Evolutionary conservation across 768 basidiomycete genomes (phyloP).

Genomic region (Clathrus columnatus): DNA sequence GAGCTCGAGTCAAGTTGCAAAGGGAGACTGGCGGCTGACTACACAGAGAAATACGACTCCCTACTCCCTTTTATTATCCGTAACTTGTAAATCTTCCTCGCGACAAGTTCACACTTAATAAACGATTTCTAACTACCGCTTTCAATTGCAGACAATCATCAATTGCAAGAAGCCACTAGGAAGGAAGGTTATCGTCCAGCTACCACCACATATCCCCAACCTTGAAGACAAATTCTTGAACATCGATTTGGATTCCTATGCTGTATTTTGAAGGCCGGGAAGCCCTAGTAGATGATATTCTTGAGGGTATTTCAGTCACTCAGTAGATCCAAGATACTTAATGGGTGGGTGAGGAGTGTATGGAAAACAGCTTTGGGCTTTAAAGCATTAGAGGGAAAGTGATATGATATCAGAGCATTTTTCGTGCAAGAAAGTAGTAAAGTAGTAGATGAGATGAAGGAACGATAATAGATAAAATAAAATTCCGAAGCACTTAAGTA

Average conservation of each 20-base stretch:
- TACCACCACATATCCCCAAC: constrained; percentile 75
- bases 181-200: no score
- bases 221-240: constrained; percentile 57
- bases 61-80: no score
- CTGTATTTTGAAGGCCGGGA: constrained; percentile 68
- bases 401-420: constrained; percentile 15
- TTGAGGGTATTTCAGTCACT: constrained; percentile 48
- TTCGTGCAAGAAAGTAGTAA: constrained; percentile 44
- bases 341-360: constrained; percentile 62
- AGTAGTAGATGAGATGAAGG: constrained; percentile 49
- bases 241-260: constrained; percentile 40
- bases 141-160: no score
- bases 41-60: no score
- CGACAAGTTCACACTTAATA: no score
- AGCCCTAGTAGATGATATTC: constrained; percentile 52
- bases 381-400: background rate
- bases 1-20: no score
- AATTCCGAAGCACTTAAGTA: no score
- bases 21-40: no score
- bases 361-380: constrained; percentile 31
- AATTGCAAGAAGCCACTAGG: no score
- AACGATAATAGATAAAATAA: no score
- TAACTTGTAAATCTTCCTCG: no score
- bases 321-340: constrained; percentile 59
- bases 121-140: no score